phyloP scores from a whole-genome alignment of 768 basidiomycete species.

The Russula foetens region DNA sequence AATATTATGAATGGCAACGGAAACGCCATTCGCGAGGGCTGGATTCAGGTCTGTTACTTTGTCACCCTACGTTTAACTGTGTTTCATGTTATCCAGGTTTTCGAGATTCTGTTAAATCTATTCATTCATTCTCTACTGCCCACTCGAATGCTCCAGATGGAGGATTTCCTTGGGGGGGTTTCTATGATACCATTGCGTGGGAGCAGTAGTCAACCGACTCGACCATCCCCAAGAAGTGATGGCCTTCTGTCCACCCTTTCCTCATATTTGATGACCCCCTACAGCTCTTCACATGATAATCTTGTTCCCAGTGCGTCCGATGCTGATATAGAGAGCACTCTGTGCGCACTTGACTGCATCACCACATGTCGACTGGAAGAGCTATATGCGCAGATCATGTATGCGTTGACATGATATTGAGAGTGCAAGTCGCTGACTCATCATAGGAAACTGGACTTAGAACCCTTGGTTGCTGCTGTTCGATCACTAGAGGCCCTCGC shows the following conservation, averaged over 20 bases:
- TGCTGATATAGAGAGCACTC: conserved; percentile 84
- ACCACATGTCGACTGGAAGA: conserved; percentile 90
- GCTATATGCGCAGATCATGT: conserved; percentile 91
- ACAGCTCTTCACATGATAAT: conserved; percentile 64
- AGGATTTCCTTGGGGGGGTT: conserved; percentile 94
- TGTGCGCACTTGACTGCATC: conserved; percentile 93
- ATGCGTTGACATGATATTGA: conserved; percentile 16
- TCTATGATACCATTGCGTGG: conserved; percentile 88
- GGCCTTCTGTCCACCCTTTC: conserved; percentile 90
- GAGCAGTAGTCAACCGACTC: conserved; percentile 44
- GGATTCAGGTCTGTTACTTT: conserved; percentile 62
- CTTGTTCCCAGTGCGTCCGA: conserved; percentile 85
- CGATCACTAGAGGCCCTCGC: conserved; percentile 85
- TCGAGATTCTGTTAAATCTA: conserved; percentile 96
- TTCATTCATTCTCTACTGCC: conserved; percentile 93
- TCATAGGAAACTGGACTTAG: conserved; percentile 64
- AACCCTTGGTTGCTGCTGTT: conserved; percentile 76
- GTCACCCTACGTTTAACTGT: background rate
- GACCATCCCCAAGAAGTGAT: conserved; percentile 60
- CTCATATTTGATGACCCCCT: conserved; percentile 95
- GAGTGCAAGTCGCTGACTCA: background rate
- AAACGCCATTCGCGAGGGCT: conserved; percentile 87
- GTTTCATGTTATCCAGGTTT: conserved; percentile 49
- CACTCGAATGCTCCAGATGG: conserved; percentile 88
- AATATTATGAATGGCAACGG: conserved; percentile 97